phyloP scores from a whole-genome alignment of 192 early-diverging fungal genomes.

The Haplosporangium gracile region DNA sequence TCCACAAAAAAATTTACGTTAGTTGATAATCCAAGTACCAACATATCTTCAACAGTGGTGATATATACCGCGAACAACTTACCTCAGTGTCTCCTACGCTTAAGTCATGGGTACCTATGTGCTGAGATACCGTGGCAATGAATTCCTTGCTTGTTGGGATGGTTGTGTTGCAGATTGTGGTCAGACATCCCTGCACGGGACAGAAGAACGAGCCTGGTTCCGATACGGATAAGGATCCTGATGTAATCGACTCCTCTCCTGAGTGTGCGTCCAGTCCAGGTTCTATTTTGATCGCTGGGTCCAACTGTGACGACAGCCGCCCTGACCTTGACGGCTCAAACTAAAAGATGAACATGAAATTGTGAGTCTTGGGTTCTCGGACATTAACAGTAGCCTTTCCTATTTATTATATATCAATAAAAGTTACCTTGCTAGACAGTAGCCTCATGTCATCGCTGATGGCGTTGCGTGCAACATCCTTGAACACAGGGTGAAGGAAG shows the following conservation, averaged over 20 bases:
- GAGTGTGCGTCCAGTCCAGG: background rate
- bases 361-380: background rate
- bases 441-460: background rate
- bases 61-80: background rate
- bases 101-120: conserved; percentile 21
- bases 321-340: background rate
- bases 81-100: conserved; percentile 1
- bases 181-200: conserved; percentile 12
- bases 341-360: background rate
- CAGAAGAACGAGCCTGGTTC: conserved; percentile 17
- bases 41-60: background rate
- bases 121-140: conserved; percentile 3
- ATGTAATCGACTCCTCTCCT: background rate
- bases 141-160: background rate
- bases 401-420: background rate
- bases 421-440: background rate
- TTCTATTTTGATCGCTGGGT: background rate
- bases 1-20: background rate
- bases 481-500: background rate
- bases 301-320: background rate
- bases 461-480: background rate
- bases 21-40: background rate
- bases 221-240: background rate
- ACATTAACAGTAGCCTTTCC: background rate
- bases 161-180: background rate